Base-by-base conservation (phyloP, 2,329 filamentous ascomycete species). In the Neurospora sp. region DNA sequence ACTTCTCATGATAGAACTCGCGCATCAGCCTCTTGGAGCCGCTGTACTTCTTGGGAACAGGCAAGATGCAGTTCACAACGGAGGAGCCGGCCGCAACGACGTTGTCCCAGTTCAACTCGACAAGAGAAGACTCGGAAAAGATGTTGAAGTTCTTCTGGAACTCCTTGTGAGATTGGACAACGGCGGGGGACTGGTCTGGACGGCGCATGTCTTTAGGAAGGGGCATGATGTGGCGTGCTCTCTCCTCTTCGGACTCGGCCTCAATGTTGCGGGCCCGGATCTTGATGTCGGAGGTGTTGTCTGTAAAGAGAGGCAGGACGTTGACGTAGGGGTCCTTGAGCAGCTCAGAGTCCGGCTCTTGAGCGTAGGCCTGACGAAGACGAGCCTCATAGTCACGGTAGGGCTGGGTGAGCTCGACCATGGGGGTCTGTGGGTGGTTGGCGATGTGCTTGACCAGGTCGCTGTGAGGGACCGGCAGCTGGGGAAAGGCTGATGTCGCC, bases 71-170 rank as follows among this genome's bases (percentile, higher is more conserved):
- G 69, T 93, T 96, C 68, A 92, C 88, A 1, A 95, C 92, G 1
- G 92, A 89, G 67, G 91, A 94, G 11, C 93, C 93, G 52, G 92
- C 91, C 38, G 88, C 93, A 17, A 96, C 89, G 17, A 96, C 88
- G 77, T 96, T 96, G 76, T 80, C 88, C 92, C 92, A 96, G 77
- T 95, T 88, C 74, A 96, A 78, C 67, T 95, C 92, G 38, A 84
- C 84, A 37, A 96, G 82, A 0, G 91, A 89, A 1, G 88, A 91
- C 79, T 97, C 93, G 1, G 90, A 93, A 77, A 97, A 97, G 70
- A 96, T 78, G 70, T 87, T 87, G 80, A 97, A 95, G 79, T 96
- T 95, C 67, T 87, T 86, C 77, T 89, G 88, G 75, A 96, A 97
- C 38, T 92, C 89, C 66, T 86, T 84, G 66, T 96, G 77, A 12